Conservation (phyloP, 208 protist species). For the Leishmania guyanensis region DNA sequence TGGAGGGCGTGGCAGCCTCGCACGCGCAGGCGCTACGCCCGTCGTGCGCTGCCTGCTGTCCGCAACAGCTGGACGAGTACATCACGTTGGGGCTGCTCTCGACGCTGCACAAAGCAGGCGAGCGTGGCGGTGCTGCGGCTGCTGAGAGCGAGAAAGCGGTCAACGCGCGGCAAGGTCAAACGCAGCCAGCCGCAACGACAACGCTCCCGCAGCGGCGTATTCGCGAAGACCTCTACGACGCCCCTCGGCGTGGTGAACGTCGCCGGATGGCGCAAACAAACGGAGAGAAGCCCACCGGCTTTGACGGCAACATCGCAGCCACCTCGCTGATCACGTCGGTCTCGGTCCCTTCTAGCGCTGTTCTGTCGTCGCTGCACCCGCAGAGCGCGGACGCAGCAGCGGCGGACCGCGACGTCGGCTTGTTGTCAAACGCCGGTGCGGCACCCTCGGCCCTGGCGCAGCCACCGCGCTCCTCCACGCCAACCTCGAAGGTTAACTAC, state of each 20-base stretch:
- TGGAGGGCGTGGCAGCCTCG: background rate
- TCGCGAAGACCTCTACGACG: conserved; percentile 36
- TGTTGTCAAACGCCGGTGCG: background rate
- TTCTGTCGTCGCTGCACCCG: background rate
- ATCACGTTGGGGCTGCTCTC: conserved; percentile 34
- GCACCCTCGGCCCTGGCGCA: background rate
- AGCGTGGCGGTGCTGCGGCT: background rate
- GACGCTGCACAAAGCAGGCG: conserved; percentile 8
- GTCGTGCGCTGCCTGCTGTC: conserved; percentile 35
- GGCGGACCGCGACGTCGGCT: background rate
- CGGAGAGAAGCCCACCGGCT: background rate
- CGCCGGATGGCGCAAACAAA: background rate
- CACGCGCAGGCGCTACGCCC: conserved; percentile 30
- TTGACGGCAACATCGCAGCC: background rate
- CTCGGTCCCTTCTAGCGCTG: background rate
- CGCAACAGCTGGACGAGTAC: conserved; percentile 34
- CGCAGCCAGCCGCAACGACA: background rate
- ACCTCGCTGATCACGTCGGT: background rate
- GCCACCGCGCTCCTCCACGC: background rate
- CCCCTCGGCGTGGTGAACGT: conserved; percentile 4
- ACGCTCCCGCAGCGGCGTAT: conserved; percentile 22
- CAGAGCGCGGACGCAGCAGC: background rate
- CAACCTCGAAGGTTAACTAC: background rate
- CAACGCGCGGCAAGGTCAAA: background rate
- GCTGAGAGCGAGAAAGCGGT: too few species aligned